Conservation (phyloP, 495 filamentous ascomycete species). For the Hypoxylon rickii region DNA sequence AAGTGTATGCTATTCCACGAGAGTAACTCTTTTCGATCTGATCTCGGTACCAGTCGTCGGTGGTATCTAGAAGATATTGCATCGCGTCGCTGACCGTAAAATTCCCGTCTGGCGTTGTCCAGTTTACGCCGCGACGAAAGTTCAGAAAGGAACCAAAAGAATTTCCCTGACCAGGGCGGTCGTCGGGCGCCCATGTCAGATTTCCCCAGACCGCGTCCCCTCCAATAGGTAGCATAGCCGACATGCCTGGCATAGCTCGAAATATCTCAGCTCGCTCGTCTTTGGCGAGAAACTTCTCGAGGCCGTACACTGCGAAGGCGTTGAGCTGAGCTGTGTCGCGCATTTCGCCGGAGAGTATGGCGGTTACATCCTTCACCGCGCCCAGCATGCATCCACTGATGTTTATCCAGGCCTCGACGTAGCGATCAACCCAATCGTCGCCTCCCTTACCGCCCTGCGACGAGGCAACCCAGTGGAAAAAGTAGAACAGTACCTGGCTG, state of each 20-base stretch:
- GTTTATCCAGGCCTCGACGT: conserved; percentile 96
- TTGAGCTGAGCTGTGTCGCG: conserved; percentile 97
- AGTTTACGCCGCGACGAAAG: conserved; percentile 68
- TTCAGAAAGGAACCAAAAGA: conserved; percentile 84
- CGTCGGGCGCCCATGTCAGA: conserved; percentile 85
- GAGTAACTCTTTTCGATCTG: conserved; percentile 77
- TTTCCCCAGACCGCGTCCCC: conserved; percentile 96
- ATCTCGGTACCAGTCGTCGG: conserved; percentile 83
- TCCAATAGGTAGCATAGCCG: conserved; percentile 95
- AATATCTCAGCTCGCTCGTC: conserved; percentile 93
- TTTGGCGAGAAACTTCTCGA: conserved; percentile 91
- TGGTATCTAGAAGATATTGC: conserved; percentile 73
- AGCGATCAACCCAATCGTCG: conserved; percentile 82
- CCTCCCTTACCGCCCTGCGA: conserved; percentile 79
- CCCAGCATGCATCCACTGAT: conserved; percentile 98
- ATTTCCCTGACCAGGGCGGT: conserved; percentile 68
- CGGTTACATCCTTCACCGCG: conserved; percentile 87
- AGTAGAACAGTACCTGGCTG: conserved; percentile 92
- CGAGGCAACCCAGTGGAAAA: conserved; percentile 96
- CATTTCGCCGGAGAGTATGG: conserved; percentile 95
- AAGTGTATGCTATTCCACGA: conserved; percentile 83
- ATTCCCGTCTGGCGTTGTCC: conserved; percentile 65
- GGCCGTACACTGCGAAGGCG: conserved; percentile 94
- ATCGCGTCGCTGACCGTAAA: conserved; percentile 79
- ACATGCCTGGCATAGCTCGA: conserved; percentile 94